A percentile compares a stretch with the other conserved stretches of the same genome.
Conservation (phyloP, 805 yeast genomes). For the Candida nitratophila region DNA sequence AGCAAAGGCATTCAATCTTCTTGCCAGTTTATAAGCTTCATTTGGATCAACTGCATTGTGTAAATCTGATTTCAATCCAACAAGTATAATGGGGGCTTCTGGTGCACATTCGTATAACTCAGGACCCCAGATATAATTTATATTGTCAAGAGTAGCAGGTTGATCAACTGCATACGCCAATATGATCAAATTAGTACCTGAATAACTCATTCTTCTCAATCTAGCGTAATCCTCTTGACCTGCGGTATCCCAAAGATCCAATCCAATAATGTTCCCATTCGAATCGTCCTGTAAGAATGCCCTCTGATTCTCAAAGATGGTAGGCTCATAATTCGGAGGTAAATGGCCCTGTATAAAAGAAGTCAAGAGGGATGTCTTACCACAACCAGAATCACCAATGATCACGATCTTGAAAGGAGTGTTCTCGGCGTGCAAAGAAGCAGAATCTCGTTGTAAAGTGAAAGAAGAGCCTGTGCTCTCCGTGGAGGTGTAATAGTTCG, state of each 20-base stretch:
- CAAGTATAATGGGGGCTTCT: conserved; percentile 65
- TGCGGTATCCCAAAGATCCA: conserved; percentile 86
- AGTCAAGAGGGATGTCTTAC: conserved; percentile 64
- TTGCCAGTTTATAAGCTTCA: conserved; percentile 13
- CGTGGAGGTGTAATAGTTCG: conserved; percentile 3
- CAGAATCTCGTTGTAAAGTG: not conserved
- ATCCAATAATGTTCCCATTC: conserved; percentile 58
- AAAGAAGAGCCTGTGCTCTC: not conserved
- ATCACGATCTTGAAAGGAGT: conserved; percentile 41
- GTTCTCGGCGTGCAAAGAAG: no score
- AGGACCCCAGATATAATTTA: conserved; percentile 80
- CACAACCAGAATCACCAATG: conserved; percentile 88
- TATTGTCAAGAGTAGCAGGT: conserved; percentile 58
- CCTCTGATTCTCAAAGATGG: conserved; percentile 66
- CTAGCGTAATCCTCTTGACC: conserved; percentile 86
- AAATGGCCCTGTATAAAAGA: conserved; percentile 64
- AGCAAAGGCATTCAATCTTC: conserved; percentile 55
- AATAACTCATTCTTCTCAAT: conserved; percentile 69
- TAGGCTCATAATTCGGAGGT: conserved; percentile 72
- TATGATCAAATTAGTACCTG: conserved; percentile 69
- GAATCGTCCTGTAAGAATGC: conserved; percentile 44
- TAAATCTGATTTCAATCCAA: conserved; percentile 79
- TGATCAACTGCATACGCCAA: conserved; percentile 70
- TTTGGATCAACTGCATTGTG: conserved; percentile 16
- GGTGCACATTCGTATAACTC: conserved; percentile 83